A percentile compares a stretch with the other conserved stretches of the same genome.
These are phyloP conservation scores for Kockovaella imperatae DNA, from an alignment of 768 basidiomycete genomes.

Conservation along the genomic window DNA sequence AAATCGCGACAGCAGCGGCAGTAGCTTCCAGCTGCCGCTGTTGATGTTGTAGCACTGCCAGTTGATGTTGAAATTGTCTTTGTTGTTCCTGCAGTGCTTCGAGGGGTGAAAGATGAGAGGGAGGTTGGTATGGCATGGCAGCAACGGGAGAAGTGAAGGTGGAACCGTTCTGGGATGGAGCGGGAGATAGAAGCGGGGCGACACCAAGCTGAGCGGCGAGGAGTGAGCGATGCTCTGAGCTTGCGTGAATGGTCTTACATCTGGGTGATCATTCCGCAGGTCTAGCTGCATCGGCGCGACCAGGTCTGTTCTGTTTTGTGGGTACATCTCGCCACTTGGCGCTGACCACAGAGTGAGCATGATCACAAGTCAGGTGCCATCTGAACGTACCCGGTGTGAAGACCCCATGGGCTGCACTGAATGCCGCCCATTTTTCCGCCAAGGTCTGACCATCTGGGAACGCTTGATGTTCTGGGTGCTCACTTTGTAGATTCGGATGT, in stretches of 20 bases:
- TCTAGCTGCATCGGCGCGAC: constrained; percentile 40
- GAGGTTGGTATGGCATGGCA: constrained; percentile 9
- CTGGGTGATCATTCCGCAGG: constrained; percentile 29
- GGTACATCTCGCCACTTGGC: constrained; percentile 27
- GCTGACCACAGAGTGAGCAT: constrained; percentile 9
- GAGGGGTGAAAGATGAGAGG: constrained; percentile 10
- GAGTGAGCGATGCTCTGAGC: neutral
- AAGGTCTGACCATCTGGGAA: neutral
- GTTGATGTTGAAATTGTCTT: constrained; percentile 36
- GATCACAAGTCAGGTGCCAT: neutral
- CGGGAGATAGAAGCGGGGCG: constrained; percentile 46
- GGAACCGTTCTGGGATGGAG: constrained; percentile 38
- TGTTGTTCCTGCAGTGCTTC: constrained; percentile 41
- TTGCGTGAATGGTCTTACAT: constrained; percentile 24
- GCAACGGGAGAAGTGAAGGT: constrained; percentile 27
- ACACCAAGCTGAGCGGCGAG: constrained; percentile 37
- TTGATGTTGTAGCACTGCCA: constrained; percentile 28
- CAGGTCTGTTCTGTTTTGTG: constrained; percentile 27
- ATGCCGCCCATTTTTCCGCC: constrained; percentile 3
- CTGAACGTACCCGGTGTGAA: constrained; percentile 57
- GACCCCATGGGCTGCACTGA: constrained; percentile 37
- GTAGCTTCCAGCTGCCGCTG: constrained; percentile 35
- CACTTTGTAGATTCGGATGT: neutral
- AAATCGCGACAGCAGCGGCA: constrained; percentile 41
- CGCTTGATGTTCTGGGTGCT: neutral